phyloP scores from a whole-genome alignment of 495 filamentous ascomycete genomes.

The Hyaloscypha bicolor region DNA sequence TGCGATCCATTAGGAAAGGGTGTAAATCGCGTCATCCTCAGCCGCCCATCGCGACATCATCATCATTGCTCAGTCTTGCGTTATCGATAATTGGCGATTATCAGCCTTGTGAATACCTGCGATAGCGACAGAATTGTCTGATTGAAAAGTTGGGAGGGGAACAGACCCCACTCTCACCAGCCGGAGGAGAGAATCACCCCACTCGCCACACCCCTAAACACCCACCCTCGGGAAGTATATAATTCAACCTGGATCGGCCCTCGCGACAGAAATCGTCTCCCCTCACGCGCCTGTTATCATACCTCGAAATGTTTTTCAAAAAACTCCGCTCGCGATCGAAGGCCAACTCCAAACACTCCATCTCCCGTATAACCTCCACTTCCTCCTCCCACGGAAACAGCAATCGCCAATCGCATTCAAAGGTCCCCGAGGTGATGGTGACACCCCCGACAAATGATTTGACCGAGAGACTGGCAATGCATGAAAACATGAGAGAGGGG shows the following conservation, averaged over 20 bases:
- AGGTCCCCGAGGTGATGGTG: constrained; percentile 10
- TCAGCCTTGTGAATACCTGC: not conserved
- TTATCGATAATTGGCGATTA: not conserved
- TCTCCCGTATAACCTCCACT: not conserved
- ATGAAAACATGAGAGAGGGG: not conserved
- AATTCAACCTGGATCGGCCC: not conserved
- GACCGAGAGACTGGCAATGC: not conserved
- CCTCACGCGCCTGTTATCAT: not conserved
- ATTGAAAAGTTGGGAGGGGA: not conserved
- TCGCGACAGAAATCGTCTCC: not conserved
- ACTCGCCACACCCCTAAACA: not conserved
- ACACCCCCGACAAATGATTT: not conserved
- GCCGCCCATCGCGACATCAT: not conserved
- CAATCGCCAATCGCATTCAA: not conserved
- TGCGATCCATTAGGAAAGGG: not conserved
- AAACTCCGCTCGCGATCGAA: constrained; percentile 18
- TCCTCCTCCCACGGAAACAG: constrained; percentile 4
- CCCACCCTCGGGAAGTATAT: not conserved
- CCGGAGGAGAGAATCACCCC: not conserved
- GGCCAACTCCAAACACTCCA: constrained; percentile 18
- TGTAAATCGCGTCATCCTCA: constrained; percentile 4
- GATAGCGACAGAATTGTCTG: not conserved
- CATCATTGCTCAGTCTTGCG: not conserved
- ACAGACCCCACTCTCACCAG: not conserved
- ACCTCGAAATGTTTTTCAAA: constrained; percentile 26